Evolutionary conservation across 352 stramenopile species (phyloP).

Genomic region (Phytophthora chlamydospora): DNA sequence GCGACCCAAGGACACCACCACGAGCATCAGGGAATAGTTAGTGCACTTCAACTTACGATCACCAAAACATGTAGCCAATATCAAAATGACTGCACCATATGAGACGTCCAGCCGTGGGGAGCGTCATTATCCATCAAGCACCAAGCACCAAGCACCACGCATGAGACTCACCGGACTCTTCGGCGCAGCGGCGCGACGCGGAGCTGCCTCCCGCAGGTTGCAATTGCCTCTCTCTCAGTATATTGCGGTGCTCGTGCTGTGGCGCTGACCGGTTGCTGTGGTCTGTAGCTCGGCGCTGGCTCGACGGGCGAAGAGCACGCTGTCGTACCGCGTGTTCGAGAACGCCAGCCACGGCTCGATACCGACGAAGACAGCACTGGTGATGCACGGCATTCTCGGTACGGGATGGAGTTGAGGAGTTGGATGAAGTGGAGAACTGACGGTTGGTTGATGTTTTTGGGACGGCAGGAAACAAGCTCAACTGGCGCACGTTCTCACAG

Average conservation of each 20-base stretch:
- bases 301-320: constrained; percentile 50
- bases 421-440: constrained; percentile 1
- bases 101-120: constrained; percentile 23
- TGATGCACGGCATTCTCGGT: constrained; percentile 88
- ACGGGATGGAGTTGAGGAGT: not conserved
- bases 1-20: too few relatives aligned
- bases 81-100: constrained; percentile 26
- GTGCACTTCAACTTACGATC: constrained; percentile 11
- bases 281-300: constrained; percentile 16
- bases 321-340: constrained; percentile 74
- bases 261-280: not conserved
- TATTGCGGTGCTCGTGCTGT: not conserved
- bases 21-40: too few relatives aligned
- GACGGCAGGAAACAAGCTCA: constrained; percentile 78
- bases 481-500: constrained; percentile 84
- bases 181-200: constrained; percentile 11
- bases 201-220: constrained; percentile 30
- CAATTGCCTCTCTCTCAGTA: not conserved
- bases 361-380: constrained; percentile 71
- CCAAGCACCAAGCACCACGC: not conserved
- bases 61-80: constrained; percentile 29
- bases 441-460: not conserved
- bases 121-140: constrained; percentile 16
- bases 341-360: constrained; percentile 34
- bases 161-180: constrained; percentile 30